Base-by-base conservation (phyloP, 2,329 filamentous ascomycete genomes). In the Xylaria sp. region DNA sequence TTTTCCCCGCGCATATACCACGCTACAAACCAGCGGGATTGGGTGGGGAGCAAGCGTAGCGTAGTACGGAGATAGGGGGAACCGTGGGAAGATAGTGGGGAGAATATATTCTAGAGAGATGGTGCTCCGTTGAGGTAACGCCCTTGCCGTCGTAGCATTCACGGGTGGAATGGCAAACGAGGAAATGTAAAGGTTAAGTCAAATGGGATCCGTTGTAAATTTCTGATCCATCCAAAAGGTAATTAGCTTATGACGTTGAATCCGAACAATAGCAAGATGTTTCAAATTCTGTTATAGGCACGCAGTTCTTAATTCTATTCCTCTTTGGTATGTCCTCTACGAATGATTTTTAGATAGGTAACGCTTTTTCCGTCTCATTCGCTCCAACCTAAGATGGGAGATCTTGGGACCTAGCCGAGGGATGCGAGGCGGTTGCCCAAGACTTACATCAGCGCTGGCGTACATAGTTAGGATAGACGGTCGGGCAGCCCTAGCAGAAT, bases 311-410 rank as follows among this genome's bases (percentile, higher is more conserved):
- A 2, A 32, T 59, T 45, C 32, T n/a, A 12, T 30, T 12, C 14
- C 47, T 57, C 51, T 32, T 45, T 24, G 21, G 34, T 66, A 27
- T 61, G 19, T 53, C 42, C 32, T 57, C 59, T 57, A 57, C 14
- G 17, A 17, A 53, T 50, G 11, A 6, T 7, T 36, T 39, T n/a
- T 19, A 24, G 30, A 50, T 27, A 17, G n/a, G 34, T 65, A 6
- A 2, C 30, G 11, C n/a, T 27, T 53, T 21, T 36, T 36, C 24
- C 24, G 11, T 36, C 34, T 36, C 34, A 36, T 11, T 36, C 34
- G 24, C 24, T 27, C 24, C 24, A 27, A 27, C 24, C 24, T 21
- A n/a, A n/a, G n/a, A 34, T n/a, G 48, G 4, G 61, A 45, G 17
- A 30, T 21, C 24, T 45, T 14, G 14, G 19, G 32, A 30, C n/a